Base-by-base conservation (phyloP, 2,329 filamentous ascomycete species). In the Sclerotinia subarctica region DNA sequence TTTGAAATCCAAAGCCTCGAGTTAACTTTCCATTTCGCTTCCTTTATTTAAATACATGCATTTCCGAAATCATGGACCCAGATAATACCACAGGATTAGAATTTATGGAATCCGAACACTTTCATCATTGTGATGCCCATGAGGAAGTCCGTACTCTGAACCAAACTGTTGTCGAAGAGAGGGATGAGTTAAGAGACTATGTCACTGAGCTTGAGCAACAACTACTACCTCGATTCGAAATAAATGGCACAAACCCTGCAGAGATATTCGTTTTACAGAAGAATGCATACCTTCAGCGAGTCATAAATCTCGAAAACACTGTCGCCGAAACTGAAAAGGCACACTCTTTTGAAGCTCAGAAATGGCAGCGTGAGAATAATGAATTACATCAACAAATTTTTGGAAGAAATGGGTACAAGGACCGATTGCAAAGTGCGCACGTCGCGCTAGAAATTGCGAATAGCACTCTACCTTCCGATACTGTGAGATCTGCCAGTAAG, bases 401-500 rank as follows among this genome's bases (percentile, higher is more conserved):
- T 54, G 65, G 65, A 21, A n/a, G 17, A 24, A 54, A 62, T 8
- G 65, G 65, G 24, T 67, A 54, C 38, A 44, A 24, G 3, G 21
- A 60, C 8, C 65, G 44, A 29, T 26, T 67, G 5, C 35, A 63
- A 26, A 67, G 59, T n/a, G 17, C 59, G 21, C 65, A 67, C 15
- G 49, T 67, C 21, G 35, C 59, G 24, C 46, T 67, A 19, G 65
- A 67, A 63, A 5, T 67, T 3, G 51, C 59, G 15, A 35, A 54
- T 29, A 46, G 26, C n/a, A 17, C 26, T 35, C 26, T 17, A 21
- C 29, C 35, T 53, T 15, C 35, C 13, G 49, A 52, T 38, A 15
- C 19, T 15, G 13, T 21, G 32, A 32, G n/a, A 24, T 15, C 24
- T 24, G 15, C 8, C 7, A 24, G 15, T 1, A 7, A 63, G 13